Base-by-base conservation (phyloP, 768 basidiomycete genomes). In the Auricularia sp. region DNA sequence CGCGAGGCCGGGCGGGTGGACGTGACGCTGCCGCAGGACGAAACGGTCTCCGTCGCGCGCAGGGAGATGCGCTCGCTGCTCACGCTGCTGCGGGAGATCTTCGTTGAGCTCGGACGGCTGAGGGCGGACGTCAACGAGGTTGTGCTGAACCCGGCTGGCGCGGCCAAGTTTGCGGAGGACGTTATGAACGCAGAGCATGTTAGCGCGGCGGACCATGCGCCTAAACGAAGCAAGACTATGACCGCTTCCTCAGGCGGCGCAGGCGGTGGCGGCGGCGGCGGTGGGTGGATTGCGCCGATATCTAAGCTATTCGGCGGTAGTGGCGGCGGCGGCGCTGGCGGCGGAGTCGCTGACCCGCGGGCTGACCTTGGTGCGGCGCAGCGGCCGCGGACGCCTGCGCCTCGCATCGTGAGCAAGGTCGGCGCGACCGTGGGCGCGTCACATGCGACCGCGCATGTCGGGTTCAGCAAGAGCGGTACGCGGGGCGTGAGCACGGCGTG, bases 401-500 rank as follows among this genome's bases (percentile, higher is more conserved):
- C 79, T 14, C 81, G 84, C 34, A 75, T 83, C 5, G 87, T 85
- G 29, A 91, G 89, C 2, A 98, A 98, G 73, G 81, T 89, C 34
- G 84, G 85, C 0, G 89, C 95, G 2, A 92, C 91, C 11, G 83
- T 94, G 36, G 87, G 89, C 11, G 92, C 97, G 10, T 92, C 91
- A 24, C 81, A 90, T 2, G 95, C 91, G 62, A 94, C 93, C 1
- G 95, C 98, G 69, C 97, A 94, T 65, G 96, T 99, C 64, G 95
- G 97, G 78, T 98, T 98, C 75, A 90, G 87, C 29, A 59, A 59
- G 33, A 59, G 56, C 3, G 88, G 90, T 3, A 76, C 83, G 1
- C 89, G 84, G 10, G 78, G 81, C 13, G 82, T 85, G n/a, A 77
- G 83, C 66, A 82, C 75, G 64, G 71, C 80, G 58, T n/a, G 8